A percentile compares a stretch with the other conserved stretches of the same genome.
Conservation (phyloP, 2,329 filamentous ascomycete genomes). For the Colletotrichum liriopes region DNA sequence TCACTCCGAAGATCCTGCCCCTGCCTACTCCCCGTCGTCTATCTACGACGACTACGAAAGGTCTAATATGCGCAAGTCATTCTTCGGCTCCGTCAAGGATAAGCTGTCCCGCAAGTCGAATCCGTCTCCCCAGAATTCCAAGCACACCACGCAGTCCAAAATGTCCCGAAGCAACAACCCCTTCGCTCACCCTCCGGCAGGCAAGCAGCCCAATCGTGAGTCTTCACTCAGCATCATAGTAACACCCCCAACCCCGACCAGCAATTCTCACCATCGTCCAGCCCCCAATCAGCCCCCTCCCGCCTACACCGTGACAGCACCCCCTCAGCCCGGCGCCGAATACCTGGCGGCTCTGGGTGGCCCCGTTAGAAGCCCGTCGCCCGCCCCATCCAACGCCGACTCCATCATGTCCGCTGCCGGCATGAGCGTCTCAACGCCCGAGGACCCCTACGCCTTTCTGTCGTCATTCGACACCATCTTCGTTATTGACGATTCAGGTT, state of each 20-base stretch:
- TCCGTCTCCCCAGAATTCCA: slow-evolving; percentile 36
- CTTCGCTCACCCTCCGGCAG: slow-evolving; percentile 38
- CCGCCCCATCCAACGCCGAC: slow-evolving; percentile 44
- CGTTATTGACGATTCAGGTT: slow-evolving; percentile 91
- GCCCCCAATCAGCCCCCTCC: slow-evolving; percentile 53
- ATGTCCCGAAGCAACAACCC: slow-evolving; percentile 43
- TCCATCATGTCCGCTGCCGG: slow-evolving; percentile 41
- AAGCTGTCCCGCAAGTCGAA: slow-evolving; percentile 51
- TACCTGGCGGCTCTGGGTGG: slow-evolving; percentile 29
- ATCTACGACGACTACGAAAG: neutral
- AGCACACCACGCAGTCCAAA: slow-evolving; percentile 30
- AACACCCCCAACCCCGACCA: neutral
- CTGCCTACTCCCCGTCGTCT: neutral
- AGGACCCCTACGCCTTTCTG: slow-evolving; percentile 85
- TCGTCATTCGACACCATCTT: slow-evolving; percentile 88
- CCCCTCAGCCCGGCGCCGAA: slow-evolving; percentile 16
- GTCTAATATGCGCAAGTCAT: slow-evolving; percentile 44
- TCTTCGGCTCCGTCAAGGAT: slow-evolving; percentile 53
- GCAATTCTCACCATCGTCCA: slow-evolving; percentile 33
- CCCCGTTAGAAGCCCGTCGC: slow-evolving; percentile 39
- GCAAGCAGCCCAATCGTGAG: slow-evolving; percentile 43
- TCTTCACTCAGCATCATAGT: slow-evolving; percentile 6
- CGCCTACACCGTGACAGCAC: slow-evolving; percentile 49
- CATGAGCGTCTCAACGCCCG: slow-evolving; percentile 58
- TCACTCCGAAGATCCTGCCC: slow-evolving; percentile 20